A percentile compares a stretch with the other conserved stretches of the same genome.
These are phyloP conservation scores for Dichomitus squalens DNA, from an alignment of 1,284 basidiomycete species.

Conservation along the genomic window DNA sequence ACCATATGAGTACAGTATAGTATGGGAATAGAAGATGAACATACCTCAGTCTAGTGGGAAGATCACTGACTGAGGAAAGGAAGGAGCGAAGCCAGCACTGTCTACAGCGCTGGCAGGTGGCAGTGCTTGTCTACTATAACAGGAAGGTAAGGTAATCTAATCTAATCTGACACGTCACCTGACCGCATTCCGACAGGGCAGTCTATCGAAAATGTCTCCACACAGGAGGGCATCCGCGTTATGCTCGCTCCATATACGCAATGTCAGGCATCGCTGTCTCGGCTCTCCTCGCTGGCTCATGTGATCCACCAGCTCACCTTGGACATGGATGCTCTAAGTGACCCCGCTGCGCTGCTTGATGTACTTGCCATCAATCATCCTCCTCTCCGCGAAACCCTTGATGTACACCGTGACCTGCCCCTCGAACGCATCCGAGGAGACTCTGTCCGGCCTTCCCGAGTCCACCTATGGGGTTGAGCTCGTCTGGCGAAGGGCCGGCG, in stretches of 20 bases:
- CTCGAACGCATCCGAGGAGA: conserved; percentile 68
- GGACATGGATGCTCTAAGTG: conserved; percentile 87
- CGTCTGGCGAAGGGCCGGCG: conserved; percentile 58
- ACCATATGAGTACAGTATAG: too few relatives aligned
- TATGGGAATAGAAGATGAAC: too few relatives aligned
- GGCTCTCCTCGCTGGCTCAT: too few relatives aligned
- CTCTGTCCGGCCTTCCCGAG: conserved; percentile 49
- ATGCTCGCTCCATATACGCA: conserved; percentile 39
- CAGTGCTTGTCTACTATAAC: too few relatives aligned
- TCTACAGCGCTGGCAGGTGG: too few relatives aligned
- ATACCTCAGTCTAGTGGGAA: too few relatives aligned
- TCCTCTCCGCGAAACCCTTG: conserved; percentile 65
- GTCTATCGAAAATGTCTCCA: conserved; percentile 82
- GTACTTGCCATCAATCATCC: conserved; percentile 53
- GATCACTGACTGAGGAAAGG: too few relatives aligned
- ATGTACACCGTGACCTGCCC: conserved; percentile 77
- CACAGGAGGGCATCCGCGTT: conserved; percentile 84
- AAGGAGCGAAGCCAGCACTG: too few relatives aligned
- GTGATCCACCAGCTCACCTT: conserved; percentile 50
- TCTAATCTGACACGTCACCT: too few relatives aligned
- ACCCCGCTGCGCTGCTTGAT: conserved; percentile 68
- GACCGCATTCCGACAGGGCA: too few relatives aligned
- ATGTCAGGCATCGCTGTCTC: too few relatives aligned
- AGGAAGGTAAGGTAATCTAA: too few relatives aligned
- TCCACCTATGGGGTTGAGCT: conserved; percentile 69